Evolutionary conservation across 495 filamentous ascomycete species (phyloP), one percentile per base, ranked within the genome.

Genomic region (Astrothelium macrocarpum): DNA sequence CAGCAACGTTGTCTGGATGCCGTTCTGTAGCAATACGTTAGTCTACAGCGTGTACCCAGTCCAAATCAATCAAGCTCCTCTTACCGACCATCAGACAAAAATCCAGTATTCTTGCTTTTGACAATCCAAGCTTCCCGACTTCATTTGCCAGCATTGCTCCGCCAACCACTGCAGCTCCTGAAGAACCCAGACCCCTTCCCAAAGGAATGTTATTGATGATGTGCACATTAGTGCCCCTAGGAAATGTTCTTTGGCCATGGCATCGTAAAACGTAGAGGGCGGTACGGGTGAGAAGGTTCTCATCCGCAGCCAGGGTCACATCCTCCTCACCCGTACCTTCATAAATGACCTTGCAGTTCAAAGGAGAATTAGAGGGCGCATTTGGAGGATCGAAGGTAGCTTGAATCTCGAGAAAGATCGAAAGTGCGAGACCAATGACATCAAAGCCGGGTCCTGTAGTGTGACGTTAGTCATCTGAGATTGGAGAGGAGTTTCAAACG

Each of bases 1-100:
- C 94, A 64, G 90, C 95, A 34, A 98, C 90, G 68, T 98, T 97
- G 77, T 98, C 94, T 2, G 94, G 94, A 76, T 98, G 94, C 31
- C 93, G 86, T 75, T 97, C 93, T 56, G 20, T 25, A 56, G 11
- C 0, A 28, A 16, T 26, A 9, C 5, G 11, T 56, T 20, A 56
- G 49, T 16, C 5, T 25, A 20, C 11, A 11, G 3, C 10, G n/a
- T 49, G 34, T 14, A 14, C 34, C 34, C 5, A 20, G 9, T 49
- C n/a, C 3, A 20, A 18, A 49, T 5, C 18, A 5, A 5, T 49
- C n/a, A 18, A 20, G 10, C 18, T 20, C 18, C 12, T 20, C 49
- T 28, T 56, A 56, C 49, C 49, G 82, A 69, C 91, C 92, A 97
- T 96, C 64, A 98, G 77, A 70, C 91, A 96, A 71, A 88, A 98